These are phyloP conservation scores for Naematelia encephala DNA, from an alignment of 768 basidiomycete genomes.

Conservation along the genomic window DNA sequence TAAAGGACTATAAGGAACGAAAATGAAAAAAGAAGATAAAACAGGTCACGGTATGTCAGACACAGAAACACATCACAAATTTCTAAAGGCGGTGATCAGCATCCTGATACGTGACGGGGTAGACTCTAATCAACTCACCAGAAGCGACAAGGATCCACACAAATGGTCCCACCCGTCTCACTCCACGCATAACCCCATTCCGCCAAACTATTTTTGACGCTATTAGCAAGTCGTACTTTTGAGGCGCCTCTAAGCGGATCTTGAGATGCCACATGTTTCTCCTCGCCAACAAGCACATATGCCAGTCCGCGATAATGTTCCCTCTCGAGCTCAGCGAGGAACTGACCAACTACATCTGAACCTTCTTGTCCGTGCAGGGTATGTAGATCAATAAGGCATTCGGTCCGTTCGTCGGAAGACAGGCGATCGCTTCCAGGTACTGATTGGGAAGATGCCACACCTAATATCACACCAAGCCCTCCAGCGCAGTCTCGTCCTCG, in stretches of 20 bases:
- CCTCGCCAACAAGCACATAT: slow-evolving; percentile 88
- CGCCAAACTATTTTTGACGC: slow-evolving; percentile 85
- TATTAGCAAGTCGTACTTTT: slow-evolving; percentile 74
- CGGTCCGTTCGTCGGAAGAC: slow-evolving; percentile 83
- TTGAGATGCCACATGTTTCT: slow-evolving; percentile 92
- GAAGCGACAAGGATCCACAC: slow-evolving; percentile 60
- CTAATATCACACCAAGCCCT: slow-evolving; percentile 79
- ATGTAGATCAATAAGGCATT: slow-evolving; percentile 82
- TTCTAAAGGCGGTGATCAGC: too few relatives aligned
- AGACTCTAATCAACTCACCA: too few relatives aligned
- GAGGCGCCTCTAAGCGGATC: slow-evolving; percentile 77
- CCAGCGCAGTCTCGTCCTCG: slow-evolving; percentile 74
- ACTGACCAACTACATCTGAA: slow-evolving; percentile 82
- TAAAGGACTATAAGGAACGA: too few relatives aligned
- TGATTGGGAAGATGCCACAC: slow-evolving; percentile 61
- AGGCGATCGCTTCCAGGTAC: slow-evolving; percentile 57
- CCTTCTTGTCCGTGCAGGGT: slow-evolving; percentile 92
- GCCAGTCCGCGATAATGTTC: slow-evolving; percentile 87
- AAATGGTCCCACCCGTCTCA: slow-evolving; percentile 84
- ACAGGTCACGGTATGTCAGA: too few relatives aligned
- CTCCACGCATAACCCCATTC: slow-evolving; percentile 96
- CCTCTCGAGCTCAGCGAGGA: slow-evolving; percentile 79
- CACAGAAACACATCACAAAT: too few relatives aligned
- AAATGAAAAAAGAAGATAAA: too few relatives aligned
- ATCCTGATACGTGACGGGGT: too few relatives aligned